phyloP scores from a whole-genome alignment of 169 alveolate genomes.

The Eimeria tenella region DNA sequence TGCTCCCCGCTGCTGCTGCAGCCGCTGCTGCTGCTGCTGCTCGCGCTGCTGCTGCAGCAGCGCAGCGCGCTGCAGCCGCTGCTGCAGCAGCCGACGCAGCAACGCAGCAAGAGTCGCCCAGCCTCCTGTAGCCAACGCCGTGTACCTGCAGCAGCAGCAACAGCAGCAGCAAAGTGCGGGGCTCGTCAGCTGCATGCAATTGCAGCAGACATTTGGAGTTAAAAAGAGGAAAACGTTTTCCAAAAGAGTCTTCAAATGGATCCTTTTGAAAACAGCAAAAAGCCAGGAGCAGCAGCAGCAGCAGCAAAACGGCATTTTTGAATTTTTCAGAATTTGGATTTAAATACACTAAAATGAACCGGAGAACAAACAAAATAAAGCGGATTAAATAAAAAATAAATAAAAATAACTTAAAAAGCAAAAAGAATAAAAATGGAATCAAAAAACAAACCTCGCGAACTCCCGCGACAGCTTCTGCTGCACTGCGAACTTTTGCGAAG shows the following conservation, averaged over 20 bases:
- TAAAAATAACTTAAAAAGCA: background rate
- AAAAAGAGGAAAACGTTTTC: too few species aligned
- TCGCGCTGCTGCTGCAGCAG: conserved; percentile 44
- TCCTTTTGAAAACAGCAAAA: too few species aligned
- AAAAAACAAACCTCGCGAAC: conserved; percentile 55
- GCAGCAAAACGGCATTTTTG: too few species aligned
- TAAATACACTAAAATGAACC: too few species aligned
- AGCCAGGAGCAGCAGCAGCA: too few species aligned
- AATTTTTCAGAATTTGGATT: too few species aligned
- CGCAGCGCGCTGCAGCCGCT: conserved; percentile 63
- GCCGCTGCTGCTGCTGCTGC: conserved; percentile 42
- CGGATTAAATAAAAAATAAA: too few species aligned
- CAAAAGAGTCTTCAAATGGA: too few species aligned
- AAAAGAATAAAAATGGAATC: too few species aligned
- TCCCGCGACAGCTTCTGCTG: conserved; percentile 57
- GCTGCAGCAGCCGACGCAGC: conserved; percentile 73
- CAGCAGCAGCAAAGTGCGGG: too few species aligned
- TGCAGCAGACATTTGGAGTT: background rate
- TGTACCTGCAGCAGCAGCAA: conserved; percentile 21
- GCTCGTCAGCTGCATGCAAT: too few species aligned
- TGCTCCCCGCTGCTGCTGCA: background rate
- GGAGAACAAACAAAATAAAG: too few species aligned
- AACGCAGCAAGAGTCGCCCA: conserved; percentile 63
- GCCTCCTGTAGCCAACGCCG: conserved; percentile 75
- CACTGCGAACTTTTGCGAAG: conserved; percentile 74